phyloP scores from a whole-genome alignment of 2,329 filamentous ascomycete genomes.

The Keithomyces neogunnii region DNA sequence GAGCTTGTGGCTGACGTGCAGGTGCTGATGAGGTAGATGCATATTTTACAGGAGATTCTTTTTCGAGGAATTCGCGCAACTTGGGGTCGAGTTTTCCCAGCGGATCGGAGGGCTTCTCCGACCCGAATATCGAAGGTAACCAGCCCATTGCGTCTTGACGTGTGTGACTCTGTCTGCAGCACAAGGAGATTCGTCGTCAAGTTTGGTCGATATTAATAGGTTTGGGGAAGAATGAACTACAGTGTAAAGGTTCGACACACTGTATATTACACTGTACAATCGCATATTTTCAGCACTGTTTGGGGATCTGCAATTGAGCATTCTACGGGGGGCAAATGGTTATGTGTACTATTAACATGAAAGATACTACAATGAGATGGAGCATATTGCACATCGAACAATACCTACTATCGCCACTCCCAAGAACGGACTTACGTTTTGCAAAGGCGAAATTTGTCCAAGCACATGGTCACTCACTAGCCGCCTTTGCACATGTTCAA shows the following conservation, averaged over 20 bases:
- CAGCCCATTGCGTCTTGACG: constrained; percentile 40
- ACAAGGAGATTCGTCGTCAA: neutral
- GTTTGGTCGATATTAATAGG: neutral
- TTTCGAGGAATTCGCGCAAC: constrained; percentile 75
- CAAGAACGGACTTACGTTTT: too few relatives aligned
- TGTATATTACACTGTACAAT: neutral
- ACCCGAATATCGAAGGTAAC: constrained; percentile 45
- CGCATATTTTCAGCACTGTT: too few relatives aligned
- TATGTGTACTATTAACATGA: too few relatives aligned
- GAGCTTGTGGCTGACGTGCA: constrained; percentile 6
- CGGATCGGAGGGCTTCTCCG: constrained; percentile 43
- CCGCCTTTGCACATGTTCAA: neutral
- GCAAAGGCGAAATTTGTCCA: too few relatives aligned
- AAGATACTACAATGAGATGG: too few relatives aligned
- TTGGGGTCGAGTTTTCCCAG: constrained; percentile 72
- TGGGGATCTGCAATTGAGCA: too few relatives aligned
- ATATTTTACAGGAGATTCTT: constrained; percentile 72
- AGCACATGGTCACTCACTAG: too few relatives aligned
- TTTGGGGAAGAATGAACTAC: neutral
- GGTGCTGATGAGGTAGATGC: constrained; percentile 13
- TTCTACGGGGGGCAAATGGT: too few relatives aligned
- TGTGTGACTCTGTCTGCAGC: neutral
- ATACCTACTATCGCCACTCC: too few relatives aligned
- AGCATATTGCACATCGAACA: too few relatives aligned
- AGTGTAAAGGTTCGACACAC: neutral